phyloP scores from a whole-genome alignment of 2,329 filamentous ascomycete species.

The Leptographium flavum region DNA sequence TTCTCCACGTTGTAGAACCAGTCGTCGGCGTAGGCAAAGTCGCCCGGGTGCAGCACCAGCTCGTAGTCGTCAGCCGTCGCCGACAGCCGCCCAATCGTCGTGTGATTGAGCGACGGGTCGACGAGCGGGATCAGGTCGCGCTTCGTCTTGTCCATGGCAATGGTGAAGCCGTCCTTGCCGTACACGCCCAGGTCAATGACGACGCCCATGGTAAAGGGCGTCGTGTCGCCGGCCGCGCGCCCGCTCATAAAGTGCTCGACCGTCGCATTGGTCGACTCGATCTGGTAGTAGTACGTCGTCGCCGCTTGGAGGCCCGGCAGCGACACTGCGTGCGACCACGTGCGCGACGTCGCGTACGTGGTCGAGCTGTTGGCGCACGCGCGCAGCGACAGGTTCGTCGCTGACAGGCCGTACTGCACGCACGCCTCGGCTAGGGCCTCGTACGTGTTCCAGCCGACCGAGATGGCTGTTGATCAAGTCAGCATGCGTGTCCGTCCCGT shows the following conservation, averaged over 20 bases:
- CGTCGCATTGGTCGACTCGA: conserved; percentile 39
- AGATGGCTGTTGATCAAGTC: conserved; percentile 25
- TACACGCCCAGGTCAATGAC: conserved; percentile 43
- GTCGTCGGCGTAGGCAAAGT: conserved; percentile 45
- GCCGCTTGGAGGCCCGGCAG: conserved; percentile 31
- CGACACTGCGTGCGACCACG: conserved; percentile 33
- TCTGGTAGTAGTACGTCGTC: conserved; percentile 47
- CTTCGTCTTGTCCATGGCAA: conserved; percentile 27
- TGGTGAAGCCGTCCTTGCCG: conserved; percentile 36
- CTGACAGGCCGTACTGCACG: conserved; percentile 35
- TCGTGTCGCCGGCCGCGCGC: conserved; percentile 36
- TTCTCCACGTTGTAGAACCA: conserved; percentile 34
- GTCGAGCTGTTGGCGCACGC: conserved; percentile 26
- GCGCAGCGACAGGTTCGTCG: conserved; percentile 19
- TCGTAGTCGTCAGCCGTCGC: conserved; percentile 39
- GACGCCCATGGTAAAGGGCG: conserved; percentile 35
- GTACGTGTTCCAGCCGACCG: conserved; percentile 45
- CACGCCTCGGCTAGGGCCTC: conserved; percentile 27
- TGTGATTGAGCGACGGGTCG: conserved; percentile 39
- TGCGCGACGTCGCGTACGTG: conserved; percentile 40
- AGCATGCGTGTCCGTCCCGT: neutral
- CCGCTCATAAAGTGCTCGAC: conserved; percentile 39
- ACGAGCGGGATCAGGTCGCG: conserved; percentile 32
- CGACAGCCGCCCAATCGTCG: conserved; percentile 40
- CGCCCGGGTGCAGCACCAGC: conserved; percentile 37